Evolutionary conservation across 352 stramenopile genomes (phyloP).

Genomic region (Globisporangium polare): DNA sequence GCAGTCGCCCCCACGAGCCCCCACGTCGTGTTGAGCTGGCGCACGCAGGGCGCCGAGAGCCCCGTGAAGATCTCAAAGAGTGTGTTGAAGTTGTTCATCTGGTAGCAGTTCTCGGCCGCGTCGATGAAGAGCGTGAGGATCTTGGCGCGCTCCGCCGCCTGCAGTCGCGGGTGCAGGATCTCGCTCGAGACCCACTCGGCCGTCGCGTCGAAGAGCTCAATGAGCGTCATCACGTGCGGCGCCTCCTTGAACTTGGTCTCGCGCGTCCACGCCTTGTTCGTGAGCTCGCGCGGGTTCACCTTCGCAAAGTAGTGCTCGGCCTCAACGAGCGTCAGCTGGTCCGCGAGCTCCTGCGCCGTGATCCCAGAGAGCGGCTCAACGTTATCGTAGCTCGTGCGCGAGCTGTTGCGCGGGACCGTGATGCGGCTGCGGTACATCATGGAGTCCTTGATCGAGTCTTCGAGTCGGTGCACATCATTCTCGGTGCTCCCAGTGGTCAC

Average conservation of each 20-base stretch:
- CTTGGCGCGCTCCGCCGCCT: constrained; percentile 75
- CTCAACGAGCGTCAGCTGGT: constrained; percentile 82
- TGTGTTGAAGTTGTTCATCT: constrained; percentile 90
- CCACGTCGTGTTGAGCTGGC: constrained; percentile 83
- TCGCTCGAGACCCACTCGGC: constrained; percentile 87
- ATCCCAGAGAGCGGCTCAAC: constrained; percentile 65
- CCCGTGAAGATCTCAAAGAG: constrained; percentile 80
- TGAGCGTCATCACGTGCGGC: constrained; percentile 77
- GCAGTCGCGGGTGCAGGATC: constrained; percentile 80
- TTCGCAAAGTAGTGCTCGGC: constrained; percentile 69
- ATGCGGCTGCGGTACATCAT: constrained; percentile 50
- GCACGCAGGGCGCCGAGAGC: constrained; percentile 75
- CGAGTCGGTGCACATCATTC: constrained; percentile 18
- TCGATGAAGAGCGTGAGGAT: constrained; percentile 86
- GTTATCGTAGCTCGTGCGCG: constrained; percentile 75
- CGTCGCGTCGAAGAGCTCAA: constrained; percentile 83
- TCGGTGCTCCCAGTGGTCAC: constrained; percentile 57
- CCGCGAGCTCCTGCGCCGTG: constrained; percentile 60
- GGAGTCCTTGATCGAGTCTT: constrained; percentile 68
- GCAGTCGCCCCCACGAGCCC: constrained; percentile 55
- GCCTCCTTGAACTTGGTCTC: constrained; percentile 79
- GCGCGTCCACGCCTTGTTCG: constrained; percentile 85
- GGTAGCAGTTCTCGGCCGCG: constrained; percentile 72
- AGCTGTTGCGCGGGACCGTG: constrained; percentile 53
- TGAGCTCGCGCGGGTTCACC: constrained; percentile 72